Percentiles rank a stretch among this genome's conserved stretches.
Conservation (phyloP, 345 rosid species). For the Melaleuca quinquenervia region DNA sequence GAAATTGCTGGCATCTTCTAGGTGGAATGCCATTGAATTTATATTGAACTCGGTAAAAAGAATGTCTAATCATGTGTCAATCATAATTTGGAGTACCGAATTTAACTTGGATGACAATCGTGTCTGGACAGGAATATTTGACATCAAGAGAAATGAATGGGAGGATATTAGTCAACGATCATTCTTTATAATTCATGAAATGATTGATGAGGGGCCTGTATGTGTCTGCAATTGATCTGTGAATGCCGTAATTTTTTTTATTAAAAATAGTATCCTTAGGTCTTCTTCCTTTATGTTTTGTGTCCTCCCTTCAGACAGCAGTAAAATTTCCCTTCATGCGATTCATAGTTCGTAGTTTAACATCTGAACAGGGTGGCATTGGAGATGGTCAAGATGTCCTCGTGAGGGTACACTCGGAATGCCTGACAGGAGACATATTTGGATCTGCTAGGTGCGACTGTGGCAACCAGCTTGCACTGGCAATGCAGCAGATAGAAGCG, state of each 20-base stretch:
- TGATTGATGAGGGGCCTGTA: not conserved
- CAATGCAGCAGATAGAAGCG: constrained; percentile 78
- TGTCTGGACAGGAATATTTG: not conserved
- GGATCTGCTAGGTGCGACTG: constrained; percentile 79
- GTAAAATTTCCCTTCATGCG: not conserved
- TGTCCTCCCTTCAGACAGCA: not conserved
- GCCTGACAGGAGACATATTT: constrained; percentile 79
- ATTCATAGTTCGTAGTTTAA: accelerated
- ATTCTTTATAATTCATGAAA: too few species aligned
- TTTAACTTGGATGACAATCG: not conserved
- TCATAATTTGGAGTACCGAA: not conserved
- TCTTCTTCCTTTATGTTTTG: accelerated
- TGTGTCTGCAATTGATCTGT: not conserved
- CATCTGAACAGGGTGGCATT: constrained; percentile 39
- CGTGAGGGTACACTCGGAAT: constrained; percentile 72
- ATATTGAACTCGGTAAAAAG: accelerated
- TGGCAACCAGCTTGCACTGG: constrained; percentile 67
- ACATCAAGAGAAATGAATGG: not conserved
- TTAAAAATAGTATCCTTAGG: accelerated
- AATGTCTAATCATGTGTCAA: not conserved
- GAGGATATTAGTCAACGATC: accelerated
- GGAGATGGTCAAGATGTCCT: constrained; percentile 78
- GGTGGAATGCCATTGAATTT: not conserved
- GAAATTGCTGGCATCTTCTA: too few species aligned
- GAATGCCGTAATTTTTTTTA: not conserved